phyloP scores from a whole-genome alignment of 78 protist genomes.

The Emiliania huxleyi region DNA sequence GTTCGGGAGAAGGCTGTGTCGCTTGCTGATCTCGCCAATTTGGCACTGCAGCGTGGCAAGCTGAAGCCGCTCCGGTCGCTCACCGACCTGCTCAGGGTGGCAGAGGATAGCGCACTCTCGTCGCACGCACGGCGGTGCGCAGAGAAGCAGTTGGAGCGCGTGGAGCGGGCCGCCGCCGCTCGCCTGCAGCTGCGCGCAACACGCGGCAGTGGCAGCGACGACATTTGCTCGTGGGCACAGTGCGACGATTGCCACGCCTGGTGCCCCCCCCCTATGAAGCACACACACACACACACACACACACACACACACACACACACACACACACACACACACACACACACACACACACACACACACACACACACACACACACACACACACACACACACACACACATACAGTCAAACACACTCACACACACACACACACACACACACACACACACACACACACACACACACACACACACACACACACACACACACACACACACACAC shows the following conservation, averaged over 20 bases:
- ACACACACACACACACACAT: too few species aligned
- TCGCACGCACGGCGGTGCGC: background rate
- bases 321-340: too few species aligned
- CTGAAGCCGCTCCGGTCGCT: background rate
- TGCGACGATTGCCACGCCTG: background rate
- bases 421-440: too few species aligned
- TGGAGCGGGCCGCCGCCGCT: background rate
- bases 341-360: too few species aligned
- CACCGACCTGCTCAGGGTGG: background rate
- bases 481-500: too few species aligned
- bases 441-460: too few species aligned
- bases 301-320: too few species aligned
- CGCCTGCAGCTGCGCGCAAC: background rate
- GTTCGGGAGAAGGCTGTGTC: background rate
- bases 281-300: too few species aligned
- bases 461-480: too few species aligned
- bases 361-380: too few species aligned
- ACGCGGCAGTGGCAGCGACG: background rate
- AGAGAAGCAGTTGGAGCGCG: background rate
- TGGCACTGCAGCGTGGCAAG: background rate
- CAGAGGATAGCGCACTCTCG: background rate
- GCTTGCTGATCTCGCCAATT: background rate
- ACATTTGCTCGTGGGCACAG: background rate
- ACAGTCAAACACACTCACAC: too few species aligned
- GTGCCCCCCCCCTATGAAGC: too few species aligned